These are phyloP conservation scores for Coemansia sp. DNA, from an alignment of 371 early-diverging fungal genomes.

Conservation along the genomic window DNA sequence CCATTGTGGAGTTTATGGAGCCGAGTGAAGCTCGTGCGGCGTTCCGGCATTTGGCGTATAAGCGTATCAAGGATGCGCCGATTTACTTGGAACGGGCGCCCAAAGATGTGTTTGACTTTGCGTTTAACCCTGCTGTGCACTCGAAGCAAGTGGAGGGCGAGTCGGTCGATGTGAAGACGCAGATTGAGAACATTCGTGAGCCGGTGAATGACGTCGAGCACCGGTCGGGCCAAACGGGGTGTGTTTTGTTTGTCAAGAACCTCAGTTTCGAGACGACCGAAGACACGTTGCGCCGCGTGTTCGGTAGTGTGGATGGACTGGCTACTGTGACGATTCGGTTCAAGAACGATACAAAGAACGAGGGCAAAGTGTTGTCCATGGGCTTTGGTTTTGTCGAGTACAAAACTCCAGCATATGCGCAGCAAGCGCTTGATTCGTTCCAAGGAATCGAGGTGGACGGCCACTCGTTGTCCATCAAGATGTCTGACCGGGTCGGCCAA, in stretches of 20 bases:
- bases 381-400: slow-evolving; percentile 99
- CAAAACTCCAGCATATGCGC: slow-evolving; percentile 64
- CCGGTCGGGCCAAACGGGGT: slow-evolving; percentile 52
- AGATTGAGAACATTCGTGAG: slow-evolving; percentile 48
- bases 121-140: slow-evolving; percentile 57
- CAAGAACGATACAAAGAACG: slow-evolving; percentile 78
- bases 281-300: slow-evolving; percentile 68
- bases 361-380: slow-evolving; percentile 76
- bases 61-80: slow-evolving; percentile 84
- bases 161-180: slow-evolving; percentile 32
- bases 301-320: slow-evolving; percentile 70
- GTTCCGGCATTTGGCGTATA: slow-evolving; percentile 85
- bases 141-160: slow-evolving; percentile 6
- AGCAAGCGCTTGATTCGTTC: slow-evolving; percentile 78
- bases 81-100: slow-evolving; percentile 96
- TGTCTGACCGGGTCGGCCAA: slow-evolving; percentile 64
- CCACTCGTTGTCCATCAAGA: slow-evolving; percentile 81
- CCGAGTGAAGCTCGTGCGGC: slow-evolving; percentile 89
- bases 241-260: slow-evolving; percentile 92
- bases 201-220: slow-evolving; percentile 4
- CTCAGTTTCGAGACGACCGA: slow-evolving; percentile 87
- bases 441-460: slow-evolving; percentile 79
- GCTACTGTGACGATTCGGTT: slow-evolving; percentile 68
- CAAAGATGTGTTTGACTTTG: slow-evolving; percentile 69
- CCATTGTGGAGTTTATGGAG: slow-evolving; percentile 89